Conservation (phyloP, 768 basidiomycete genomes). For the Rhodotorula graminis region DNA sequence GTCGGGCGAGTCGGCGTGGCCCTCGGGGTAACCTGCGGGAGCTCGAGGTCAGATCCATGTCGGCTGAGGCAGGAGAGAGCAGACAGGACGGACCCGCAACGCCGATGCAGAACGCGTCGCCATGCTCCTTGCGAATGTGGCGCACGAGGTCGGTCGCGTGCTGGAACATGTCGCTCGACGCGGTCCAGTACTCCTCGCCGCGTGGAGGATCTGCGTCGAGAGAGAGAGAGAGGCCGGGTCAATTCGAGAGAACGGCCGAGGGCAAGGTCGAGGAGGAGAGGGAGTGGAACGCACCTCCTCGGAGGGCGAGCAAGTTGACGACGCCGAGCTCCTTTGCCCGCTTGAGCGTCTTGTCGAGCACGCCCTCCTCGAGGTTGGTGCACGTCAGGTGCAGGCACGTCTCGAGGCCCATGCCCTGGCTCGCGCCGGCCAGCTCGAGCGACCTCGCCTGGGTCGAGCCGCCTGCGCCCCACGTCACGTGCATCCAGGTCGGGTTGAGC, state of each 20-base stretch:
- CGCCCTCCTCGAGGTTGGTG: constrained; percentile 95
- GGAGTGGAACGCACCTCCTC: constrained; percentile 64
- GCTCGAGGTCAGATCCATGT: not conserved
- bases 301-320: constrained; percentile 80
- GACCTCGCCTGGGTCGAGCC: constrained; percentile 83
- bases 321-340: constrained; percentile 75
- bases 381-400: constrained; percentile 99
- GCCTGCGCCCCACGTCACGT: constrained; percentile 96
- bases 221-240: too few relatives aligned
- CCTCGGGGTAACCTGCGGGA: constrained; percentile 77
- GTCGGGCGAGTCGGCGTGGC: constrained; percentile 69
- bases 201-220: constrained; percentile 73
- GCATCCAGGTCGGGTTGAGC: constrained; percentile 78
- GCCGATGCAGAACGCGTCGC: constrained; percentile 83
- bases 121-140: constrained; percentile 79
- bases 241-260: not conserved
- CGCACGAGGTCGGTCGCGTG: constrained; percentile 84
- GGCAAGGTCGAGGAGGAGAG: not conserved
- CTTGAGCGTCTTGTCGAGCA: constrained; percentile 85
- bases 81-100: constrained; percentile 65
- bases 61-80: too few relatives aligned
- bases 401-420: constrained; percentile 80
- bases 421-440: constrained; percentile 75
- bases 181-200: constrained; percentile 88
- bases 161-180: constrained; percentile 73